Base-by-base conservation (phyloP, 768 basidiomycete species). In the Russula foetens region DNA sequence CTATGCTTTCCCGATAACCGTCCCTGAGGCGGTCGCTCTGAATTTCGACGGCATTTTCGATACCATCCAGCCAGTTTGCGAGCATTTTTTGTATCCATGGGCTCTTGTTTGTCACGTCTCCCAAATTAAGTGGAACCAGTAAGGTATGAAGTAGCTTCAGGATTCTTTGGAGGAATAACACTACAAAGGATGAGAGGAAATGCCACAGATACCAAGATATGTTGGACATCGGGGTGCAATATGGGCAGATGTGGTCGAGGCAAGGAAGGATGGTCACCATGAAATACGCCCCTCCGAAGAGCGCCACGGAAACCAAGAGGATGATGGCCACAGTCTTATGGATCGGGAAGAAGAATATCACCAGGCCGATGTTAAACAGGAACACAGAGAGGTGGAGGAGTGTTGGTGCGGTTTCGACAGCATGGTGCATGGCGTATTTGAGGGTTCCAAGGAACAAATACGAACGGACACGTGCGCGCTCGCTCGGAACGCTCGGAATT, bases 321-420 rank as follows among this genome's bases (percentile, higher is more conserved):
- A 58, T 24, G 24, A 54, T 23, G 46, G 61, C 63, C 21, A 64
- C 53, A 2, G 39, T 11, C 12, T 49, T 43, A 26, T 12, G 49
- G 24, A 56, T 56, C 4, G 63, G 53, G 39, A 46, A n/a, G n/a
- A n/a, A n/a, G n/a, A n/a, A n/a, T n/a, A n/a, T n/a, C n/a, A n/a
- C n/a, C n/a, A n/a, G n/a, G n/a, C n/a, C n/a, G n/a, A n/a, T n/a
- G n/a, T n/a, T n/a, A n/a, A n/a, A n/a, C n/a, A n/a, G n/a, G n/a
- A 39, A 23, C 9, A 64, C 39, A n/a, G 63, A 63, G 23, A 57
- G 33, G 26, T 64, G 63, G 15, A 64, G 60, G 17, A 81, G 73
- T 31, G 75, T 29, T 21, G 61, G 31, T 12, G 35, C 17, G 31
- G 46, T 26, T 52, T 58, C n/a, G 15, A 58, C 60, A 2, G 62